These are phyloP conservation scores for Quercus gilva DNA, from an alignment of 306 rosid species.

Conservation along the genomic window DNA sequence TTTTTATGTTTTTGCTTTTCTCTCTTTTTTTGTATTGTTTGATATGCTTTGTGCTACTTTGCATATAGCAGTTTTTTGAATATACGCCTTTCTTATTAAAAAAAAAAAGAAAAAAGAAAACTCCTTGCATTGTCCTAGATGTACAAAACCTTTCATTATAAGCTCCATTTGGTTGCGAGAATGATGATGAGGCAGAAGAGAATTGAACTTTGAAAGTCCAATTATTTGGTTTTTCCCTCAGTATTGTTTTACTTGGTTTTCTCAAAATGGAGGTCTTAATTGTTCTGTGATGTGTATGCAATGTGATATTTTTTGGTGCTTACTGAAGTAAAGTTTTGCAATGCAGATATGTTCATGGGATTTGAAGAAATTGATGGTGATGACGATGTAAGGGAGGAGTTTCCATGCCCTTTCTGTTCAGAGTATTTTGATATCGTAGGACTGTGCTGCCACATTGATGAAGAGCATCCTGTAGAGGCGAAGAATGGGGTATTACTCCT, in stretches of 20 bases:
- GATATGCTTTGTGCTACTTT: too few relatives aligned
- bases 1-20: too few relatives aligned
- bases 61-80: too few relatives aligned
- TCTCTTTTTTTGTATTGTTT: too few relatives aligned
- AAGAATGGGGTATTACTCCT: conserved; percentile 73
- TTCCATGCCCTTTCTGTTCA: conserved; percentile 88
- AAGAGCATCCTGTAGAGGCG: conserved; percentile 89
- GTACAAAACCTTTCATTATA: background rate
- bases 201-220: conserved; percentile 1
- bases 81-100: too few relatives aligned
- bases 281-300: background rate
- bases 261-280: background rate
- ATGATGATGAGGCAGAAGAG: background rate
- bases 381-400: conserved; percentile 86
- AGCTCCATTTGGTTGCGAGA: background rate
- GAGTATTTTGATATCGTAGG: conserved; percentile 93
- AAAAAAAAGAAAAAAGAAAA: background rate
- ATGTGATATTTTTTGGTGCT: background rate
- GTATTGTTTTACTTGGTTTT: background rate
- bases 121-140: background rate
- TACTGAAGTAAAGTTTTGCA: conserved; percentile 18
- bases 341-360: conserved; percentile 83
- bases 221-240: background rate
- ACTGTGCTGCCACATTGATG: conserved; percentile 96
- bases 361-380: conserved; percentile 87